Evolutionary conservation across 768 basidiomycete species (phyloP).

Genomic region (Podaxis carcinomalis): DNA sequence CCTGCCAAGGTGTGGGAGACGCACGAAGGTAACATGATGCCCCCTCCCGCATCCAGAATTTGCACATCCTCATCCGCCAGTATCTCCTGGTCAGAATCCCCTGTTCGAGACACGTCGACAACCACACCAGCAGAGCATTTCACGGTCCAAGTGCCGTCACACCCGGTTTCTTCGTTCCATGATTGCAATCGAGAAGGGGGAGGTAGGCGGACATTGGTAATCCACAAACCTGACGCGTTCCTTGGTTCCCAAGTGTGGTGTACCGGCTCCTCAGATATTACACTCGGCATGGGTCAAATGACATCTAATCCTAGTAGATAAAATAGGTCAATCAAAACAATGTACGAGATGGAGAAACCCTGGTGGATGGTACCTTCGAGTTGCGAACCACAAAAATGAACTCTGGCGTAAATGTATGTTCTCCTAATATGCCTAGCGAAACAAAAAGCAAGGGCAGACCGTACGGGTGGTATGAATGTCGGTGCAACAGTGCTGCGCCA

Average conservation of each 20-base stretch:
- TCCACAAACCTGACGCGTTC: conserved; percentile 10
- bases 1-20: background rate
- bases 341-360: background rate
- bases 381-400: background rate
- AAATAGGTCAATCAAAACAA: background rate
- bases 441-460: background rate
- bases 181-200: conserved; percentile 8
- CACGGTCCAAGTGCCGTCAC: conserved; percentile 17
- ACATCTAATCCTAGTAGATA: background rate
- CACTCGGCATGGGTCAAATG: background rate
- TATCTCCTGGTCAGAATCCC: background rate
- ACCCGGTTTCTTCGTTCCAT: background rate
- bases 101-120: conserved; percentile 11
- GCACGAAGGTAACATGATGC: conserved; percentile 33
- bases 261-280: background rate
- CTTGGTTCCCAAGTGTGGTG: background rate
- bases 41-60: conserved; percentile 23
- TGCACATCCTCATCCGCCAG: conserved; percentile 5
- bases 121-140: conserved; percentile 19
- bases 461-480: background rate
- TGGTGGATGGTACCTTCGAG: background rate
- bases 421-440: background rate
- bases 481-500: background rate
- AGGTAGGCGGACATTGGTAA: conserved; percentile 16
- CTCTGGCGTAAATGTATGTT: background rate